A percentile compares a stretch with the other conserved stretches of the same genome.
These are phyloP conservation scores for Pichia norvegensis DNA, from an alignment of 1,139 yeast genomes.

Conservation along the genomic window DNA sequence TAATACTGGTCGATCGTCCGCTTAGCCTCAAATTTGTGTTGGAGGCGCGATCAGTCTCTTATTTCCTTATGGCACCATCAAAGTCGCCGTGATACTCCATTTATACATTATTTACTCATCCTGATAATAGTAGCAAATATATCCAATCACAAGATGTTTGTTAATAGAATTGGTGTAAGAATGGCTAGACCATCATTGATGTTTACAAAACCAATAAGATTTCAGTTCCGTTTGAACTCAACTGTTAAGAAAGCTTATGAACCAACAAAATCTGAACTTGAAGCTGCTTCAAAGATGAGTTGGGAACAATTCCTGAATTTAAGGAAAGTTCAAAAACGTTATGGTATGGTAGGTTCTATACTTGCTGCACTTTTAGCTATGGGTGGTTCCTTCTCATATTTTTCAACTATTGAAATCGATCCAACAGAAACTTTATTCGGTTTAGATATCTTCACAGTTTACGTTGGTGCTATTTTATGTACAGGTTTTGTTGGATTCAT, in stretches of 20 bases:
- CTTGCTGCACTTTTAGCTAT: conserved; percentile 65
- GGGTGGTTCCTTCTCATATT: conserved; percentile 62
- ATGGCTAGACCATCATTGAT: conserved; percentile 5
- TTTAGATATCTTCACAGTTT: conserved; percentile 75
- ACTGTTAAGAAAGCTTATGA: conserved; percentile 6
- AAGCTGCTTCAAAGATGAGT: conserved; percentile 29
- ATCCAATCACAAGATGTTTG: conserved; percentile 2
- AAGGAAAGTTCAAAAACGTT: conserved; percentile 65
- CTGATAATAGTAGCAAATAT: too few relatives aligned
- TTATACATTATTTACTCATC: too few relatives aligned
- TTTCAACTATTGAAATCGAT: conserved; percentile 76
- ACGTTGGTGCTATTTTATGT: conserved; percentile 55
- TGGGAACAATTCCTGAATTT: conserved; percentile 79
- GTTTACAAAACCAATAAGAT: conserved; percentile 1
- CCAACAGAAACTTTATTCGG: conserved; percentile 75
- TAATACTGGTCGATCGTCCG: background rate
- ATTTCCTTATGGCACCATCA: too few relatives aligned
- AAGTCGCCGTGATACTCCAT: too few relatives aligned
- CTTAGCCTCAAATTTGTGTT: too few relatives aligned
- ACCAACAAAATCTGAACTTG: conserved; percentile 16
- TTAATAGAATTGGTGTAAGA: conserved; percentile 7
- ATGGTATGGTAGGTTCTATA: conserved; percentile 58
- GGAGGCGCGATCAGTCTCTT: too few relatives aligned
- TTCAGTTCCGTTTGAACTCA: conserved; percentile 13
- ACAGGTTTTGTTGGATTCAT: conserved; percentile 77